Evolutionary conservation across 1,284 basidiomycete species (phyloP).

Genomic region (Coniferiporia sulphurascens): DNA sequence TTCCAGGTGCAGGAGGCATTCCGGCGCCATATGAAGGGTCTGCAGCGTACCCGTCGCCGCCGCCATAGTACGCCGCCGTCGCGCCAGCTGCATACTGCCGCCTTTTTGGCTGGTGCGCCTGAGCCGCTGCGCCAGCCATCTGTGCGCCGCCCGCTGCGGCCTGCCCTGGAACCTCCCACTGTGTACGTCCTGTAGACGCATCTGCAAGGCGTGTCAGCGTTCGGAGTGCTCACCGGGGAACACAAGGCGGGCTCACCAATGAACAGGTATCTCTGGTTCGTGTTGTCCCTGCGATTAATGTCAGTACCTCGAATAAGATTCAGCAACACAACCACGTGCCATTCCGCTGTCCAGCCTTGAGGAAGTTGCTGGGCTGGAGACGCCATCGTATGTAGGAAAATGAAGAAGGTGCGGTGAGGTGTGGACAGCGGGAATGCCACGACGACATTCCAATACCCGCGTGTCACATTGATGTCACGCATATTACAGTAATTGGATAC

Average conservation of each 20-base stretch:
- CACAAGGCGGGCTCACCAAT: conserved; percentile 47
- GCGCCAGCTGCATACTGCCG: conserved; percentile 89
- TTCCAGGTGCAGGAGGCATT: conserved; percentile 9
- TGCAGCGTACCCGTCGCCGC: conserved; percentile 33
- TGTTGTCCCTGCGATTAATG: conserved; percentile 60
- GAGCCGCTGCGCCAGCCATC: conserved; percentile 31
- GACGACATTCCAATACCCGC: neutral
- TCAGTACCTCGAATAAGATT: neutral
- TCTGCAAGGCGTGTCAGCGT: conserved; percentile 32
- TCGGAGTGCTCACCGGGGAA: neutral
- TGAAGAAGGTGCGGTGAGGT: neutral
- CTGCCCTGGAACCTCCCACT: conserved; percentile 58
- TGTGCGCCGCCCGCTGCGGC: conserved; percentile 22
- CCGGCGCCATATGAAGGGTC: conserved; percentile 37
- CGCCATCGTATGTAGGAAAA: conserved; percentile 42
- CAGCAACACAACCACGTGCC: conserved; percentile 43
- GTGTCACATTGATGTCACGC: neutral
- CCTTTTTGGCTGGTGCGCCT: conserved; percentile 49
- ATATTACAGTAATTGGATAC: too few relatives aligned
- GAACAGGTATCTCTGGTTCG: conserved; percentile 81
- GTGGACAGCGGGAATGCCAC: neutral
- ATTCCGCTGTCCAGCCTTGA: conserved; percentile 86
- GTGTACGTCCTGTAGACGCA: conserved; percentile 51
- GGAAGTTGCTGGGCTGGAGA: conserved; percentile 71
- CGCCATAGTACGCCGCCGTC: conserved; percentile 80